A percentile compares a stretch with the other conserved stretches of the same genome.
These are phyloP conservation scores for Phytophthora megakarya DNA, from an alignment of 352 stramenopile genomes.

Conservation along the genomic window DNA sequence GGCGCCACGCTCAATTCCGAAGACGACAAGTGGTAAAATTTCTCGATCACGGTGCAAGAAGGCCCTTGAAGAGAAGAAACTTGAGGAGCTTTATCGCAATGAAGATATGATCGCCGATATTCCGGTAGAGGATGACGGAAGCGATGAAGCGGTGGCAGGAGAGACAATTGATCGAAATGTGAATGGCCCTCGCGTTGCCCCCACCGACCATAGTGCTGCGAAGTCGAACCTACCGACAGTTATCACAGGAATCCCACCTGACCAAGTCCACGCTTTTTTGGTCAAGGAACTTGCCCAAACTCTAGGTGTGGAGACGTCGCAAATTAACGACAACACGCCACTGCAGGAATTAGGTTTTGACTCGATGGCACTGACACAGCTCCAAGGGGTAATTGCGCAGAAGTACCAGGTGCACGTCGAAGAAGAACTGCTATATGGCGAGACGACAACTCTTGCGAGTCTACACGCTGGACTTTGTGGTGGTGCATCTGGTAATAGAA, in stretches of 20 bases:
- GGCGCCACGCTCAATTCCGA: conserved; percentile 93
- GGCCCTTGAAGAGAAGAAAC: conserved; percentile 60
- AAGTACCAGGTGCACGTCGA: conserved; percentile 91
- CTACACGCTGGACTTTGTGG: conserved; percentile 77
- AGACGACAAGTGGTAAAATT: conserved; percentile 99
- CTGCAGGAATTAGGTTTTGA: conserved; percentile 90
- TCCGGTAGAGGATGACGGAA: conserved; percentile 41
- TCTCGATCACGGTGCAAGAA: conserved; percentile 89
- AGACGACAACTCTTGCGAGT: conserved; percentile 84
- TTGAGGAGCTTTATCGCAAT: conserved; percentile 78
- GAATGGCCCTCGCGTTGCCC: conserved; percentile 17
- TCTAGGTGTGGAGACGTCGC: conserved; percentile 53
- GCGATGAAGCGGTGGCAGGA: conserved; percentile 37
- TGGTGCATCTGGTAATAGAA: conserved; percentile 27
- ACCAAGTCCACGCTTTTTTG: conserved; percentile 63
- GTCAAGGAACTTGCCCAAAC: conserved; percentile 62
- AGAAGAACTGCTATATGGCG: conserved; percentile 93
- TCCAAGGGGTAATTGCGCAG: conserved; percentile 93
- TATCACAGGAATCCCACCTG: conserved; percentile 56
- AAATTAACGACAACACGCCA: conserved; percentile 58
- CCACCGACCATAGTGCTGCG: conserved; percentile 10
- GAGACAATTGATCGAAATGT: conserved; percentile 37
- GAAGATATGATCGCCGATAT: conserved; percentile 75
- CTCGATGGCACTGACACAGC: conserved; percentile 94
- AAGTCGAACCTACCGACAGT: conserved; percentile 50